A percentile compares a stretch with the other conserved stretches of the same genome.
Conservation (phyloP, 2,329 filamentous ascomycete genomes). For the Pezizomycotina sp. region DNA sequence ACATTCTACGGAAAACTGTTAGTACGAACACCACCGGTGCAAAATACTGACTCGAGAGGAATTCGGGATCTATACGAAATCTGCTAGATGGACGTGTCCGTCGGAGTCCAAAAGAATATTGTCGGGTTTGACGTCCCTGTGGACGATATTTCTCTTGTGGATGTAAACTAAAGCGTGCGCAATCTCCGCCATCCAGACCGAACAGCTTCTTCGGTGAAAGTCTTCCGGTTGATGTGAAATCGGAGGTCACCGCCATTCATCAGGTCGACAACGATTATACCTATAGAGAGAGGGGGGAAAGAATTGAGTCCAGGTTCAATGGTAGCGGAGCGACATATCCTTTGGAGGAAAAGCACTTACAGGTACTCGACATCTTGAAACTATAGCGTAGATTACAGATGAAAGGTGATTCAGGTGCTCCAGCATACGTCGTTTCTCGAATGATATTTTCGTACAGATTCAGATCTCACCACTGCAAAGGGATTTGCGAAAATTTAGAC, state of each 20-base stretch:
- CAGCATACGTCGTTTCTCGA: constrained; percentile 88
- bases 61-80: constrained; percentile 55
- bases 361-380: constrained; percentile 99
- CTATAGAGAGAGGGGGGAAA: constrained; percentile 31
- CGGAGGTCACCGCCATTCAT: constrained; percentile 95
- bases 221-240: constrained; percentile 95
- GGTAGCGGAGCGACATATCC: neutral
- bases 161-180: constrained; percentile 82
- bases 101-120: constrained; percentile 77
- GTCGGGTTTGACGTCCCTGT: constrained; percentile 81
- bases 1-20: constrained; percentile 53
- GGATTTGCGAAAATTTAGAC: constrained; percentile 17
- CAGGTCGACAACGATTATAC: constrained; percentile 86
- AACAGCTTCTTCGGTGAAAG: constrained; percentile 92
- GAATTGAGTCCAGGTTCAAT: neutral
- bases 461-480: constrained; percentile 71
- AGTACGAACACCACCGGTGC: constrained; percentile 23
- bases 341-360: constrained; percentile 37
- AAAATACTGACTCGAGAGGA: neutral
- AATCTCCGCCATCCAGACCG: constrained; percentile 88
- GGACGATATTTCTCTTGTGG: constrained; percentile 72
- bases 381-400: constrained; percentile 97
- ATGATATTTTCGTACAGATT: constrained; percentile 98
- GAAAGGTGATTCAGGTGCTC: constrained; percentile 94
- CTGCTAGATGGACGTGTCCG: constrained; percentile 89